A percentile compares a stretch with the other conserved stretches of the same genome.
Conservation (phyloP, 1,284 basidiomycete genomes). For the Ustilago tritici region DNA sequence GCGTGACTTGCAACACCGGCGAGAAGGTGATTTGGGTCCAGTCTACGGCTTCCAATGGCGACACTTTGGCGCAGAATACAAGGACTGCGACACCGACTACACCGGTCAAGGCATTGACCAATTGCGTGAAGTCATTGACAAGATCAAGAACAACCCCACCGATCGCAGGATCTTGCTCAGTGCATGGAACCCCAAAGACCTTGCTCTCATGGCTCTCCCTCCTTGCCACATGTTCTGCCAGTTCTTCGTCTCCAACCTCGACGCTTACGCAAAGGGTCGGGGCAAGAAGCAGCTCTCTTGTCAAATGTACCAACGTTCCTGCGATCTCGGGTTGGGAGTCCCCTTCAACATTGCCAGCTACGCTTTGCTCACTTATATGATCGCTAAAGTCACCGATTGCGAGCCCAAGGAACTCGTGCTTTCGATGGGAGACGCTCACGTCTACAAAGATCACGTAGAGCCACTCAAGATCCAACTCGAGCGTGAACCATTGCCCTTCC, state of each 20-base stretch:
- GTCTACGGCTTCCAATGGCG: conserved; percentile 99
- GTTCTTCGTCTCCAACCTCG: conserved; percentile 83
- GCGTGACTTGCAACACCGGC: conserved; percentile 83
- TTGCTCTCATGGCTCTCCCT: conserved; percentile 92
- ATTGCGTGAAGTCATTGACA: conserved; percentile 84
- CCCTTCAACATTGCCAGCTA: conserved; percentile 99
- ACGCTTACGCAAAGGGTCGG: conserved; percentile 63
- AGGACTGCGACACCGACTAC: conserved; percentile 82
- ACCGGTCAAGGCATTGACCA: conserved; percentile 92
- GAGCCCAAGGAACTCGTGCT: conserved; percentile 87
- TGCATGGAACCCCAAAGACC: conserved; percentile 97
- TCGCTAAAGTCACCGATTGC: conserved; percentile 88
- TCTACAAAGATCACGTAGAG: conserved; percentile 91
- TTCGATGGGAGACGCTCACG: conserved; percentile 95
- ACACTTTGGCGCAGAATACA: conserved; percentile 93
- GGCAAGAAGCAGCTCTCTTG: conserved; percentile 76
- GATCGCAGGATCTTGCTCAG: conserved; percentile 95
- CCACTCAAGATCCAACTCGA: conserved; percentile 84
- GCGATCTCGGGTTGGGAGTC: conserved; percentile 89
- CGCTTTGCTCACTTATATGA: conserved; percentile 94
- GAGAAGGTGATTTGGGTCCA: conserved; percentile 92
- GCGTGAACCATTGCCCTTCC: conserved; percentile 84
- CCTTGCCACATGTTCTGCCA: conserved; percentile 99
- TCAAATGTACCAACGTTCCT: conserved; percentile 97
- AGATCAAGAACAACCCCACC: conserved; percentile 92